Percentiles rank a stretch among this genome's conserved stretches.
These are phyloP conservation scores for Neotropicomus parvogracilis DNA, from an alignment of 1,284 basidiomycete genomes.

Conservation along the genomic window DNA sequence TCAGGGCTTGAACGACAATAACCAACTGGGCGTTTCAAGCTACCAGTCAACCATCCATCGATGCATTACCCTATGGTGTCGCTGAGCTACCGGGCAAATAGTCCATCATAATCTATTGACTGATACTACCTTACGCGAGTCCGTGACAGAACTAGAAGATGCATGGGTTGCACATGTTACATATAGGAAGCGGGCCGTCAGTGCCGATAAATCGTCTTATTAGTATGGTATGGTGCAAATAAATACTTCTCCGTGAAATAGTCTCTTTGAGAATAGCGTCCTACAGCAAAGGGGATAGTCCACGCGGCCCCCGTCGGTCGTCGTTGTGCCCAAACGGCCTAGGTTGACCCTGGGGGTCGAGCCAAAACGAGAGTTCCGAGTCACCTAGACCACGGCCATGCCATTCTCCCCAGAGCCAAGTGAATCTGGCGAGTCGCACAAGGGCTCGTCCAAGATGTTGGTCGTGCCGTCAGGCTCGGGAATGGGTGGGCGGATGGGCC, in stretches of 20 bases:
- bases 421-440: constrained; percentile 27
- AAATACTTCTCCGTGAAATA: not conserved
- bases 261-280: constrained; percentile 1
- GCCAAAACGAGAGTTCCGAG: not conserved
- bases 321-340: not conserved
- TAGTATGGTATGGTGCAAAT: constrained; percentile 3
- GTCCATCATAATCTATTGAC: not conserved
- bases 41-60: constrained; percentile 9
- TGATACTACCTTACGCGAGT: constrained; percentile 6
- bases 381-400: not conserved
- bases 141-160: constrained; percentile 10
- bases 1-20: constrained; percentile 14
- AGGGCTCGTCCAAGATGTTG: constrained; percentile 10
- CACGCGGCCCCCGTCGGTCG: not conserved
- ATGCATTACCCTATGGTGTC: not conserved
- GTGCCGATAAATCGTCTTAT: constrained; percentile 3
- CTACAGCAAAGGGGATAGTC: not conserved
- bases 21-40: constrained; percentile 12
- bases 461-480: not conserved
- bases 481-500: not conserved
- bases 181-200: not conserved
- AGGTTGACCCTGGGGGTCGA: not conserved
- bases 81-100: not conserved
- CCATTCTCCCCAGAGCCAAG: constrained; percentile 5
- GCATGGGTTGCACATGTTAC: not conserved